Percentiles rank a stretch among this genome's conserved stretches.
These are phyloP conservation scores for Fragilariopsis cylindrus DNA, from an alignment of 108 stramenopile genomes.

Conservation along the genomic window DNA sequence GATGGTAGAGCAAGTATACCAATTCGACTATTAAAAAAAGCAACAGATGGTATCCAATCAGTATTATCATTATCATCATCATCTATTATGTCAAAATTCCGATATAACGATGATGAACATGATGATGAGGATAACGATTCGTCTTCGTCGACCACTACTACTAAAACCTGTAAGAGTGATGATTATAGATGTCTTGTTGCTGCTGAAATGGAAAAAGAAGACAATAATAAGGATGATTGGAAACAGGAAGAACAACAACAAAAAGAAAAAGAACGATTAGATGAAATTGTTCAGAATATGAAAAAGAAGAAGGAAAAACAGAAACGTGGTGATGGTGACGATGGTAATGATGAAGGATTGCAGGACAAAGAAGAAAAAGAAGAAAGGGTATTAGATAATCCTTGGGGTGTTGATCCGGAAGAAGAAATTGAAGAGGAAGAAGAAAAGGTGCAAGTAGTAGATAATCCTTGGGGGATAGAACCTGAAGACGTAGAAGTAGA, in stretches of 20 bases:
- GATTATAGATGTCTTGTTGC: neutral
- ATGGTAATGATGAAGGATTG: neutral
- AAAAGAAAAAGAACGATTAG: constrained; percentile 32
- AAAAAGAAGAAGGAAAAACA: neutral
- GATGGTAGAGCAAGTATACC: neutral
- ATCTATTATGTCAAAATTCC: neutral
- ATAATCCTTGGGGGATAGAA: neutral
- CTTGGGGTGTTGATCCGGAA: constrained; percentile 1
- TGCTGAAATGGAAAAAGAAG: neutral
- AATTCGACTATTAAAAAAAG: neutral
- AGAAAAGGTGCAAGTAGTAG: neutral
- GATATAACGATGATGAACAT: neutral
- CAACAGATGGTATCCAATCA: neutral
- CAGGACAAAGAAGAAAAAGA: neutral
- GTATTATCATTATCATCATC: neutral
- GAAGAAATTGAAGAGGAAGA: neutral
- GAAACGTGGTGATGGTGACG: neutral
- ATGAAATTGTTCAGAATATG: constrained; percentile 18
- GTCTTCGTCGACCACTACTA: neutral
- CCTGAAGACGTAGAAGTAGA: neutral
- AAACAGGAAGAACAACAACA: neutral
- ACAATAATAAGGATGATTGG: constrained; percentile 2
- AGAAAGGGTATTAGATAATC: neutral
- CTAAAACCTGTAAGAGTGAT: neutral
- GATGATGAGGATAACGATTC: neutral